Percentiles rank a stretch among this genome's conserved stretches.
Evolutionary conservation across 2,329 filamentous ascomycete species (phyloP).

Genomic region (Geosmithia morbida): DNA sequence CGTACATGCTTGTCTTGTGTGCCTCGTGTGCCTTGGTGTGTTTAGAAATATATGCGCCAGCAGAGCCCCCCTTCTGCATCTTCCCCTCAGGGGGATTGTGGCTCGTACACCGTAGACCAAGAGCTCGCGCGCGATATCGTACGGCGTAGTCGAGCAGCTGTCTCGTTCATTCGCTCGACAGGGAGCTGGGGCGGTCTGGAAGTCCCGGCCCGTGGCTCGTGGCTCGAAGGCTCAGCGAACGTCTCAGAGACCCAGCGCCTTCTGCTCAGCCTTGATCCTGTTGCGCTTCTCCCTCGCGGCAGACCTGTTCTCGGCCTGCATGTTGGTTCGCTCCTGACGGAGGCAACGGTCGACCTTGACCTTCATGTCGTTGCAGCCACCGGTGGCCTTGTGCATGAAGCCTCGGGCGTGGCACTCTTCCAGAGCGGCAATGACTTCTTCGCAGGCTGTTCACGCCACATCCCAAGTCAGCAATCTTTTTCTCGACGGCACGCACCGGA

Average conservation of each 20-base stretch:
- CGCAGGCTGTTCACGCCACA: slow-evolving; percentile 55
- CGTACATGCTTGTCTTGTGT: neutral
- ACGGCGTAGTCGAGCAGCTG: neutral
- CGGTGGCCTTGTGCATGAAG: slow-evolving; percentile 82
- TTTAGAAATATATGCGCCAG: neutral
- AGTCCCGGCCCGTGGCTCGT: too few relatives aligned
- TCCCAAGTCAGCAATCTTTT: slow-evolving; percentile 7
- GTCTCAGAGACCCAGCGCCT: slow-evolving; percentile 21
- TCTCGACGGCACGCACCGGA: neutral
- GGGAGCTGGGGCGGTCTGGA: too few relatives aligned
- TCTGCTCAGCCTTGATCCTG: slow-evolving; percentile 62
- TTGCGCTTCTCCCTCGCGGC: slow-evolving; percentile 53
- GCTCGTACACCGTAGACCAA: too few relatives aligned
- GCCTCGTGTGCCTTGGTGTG: too few relatives aligned
- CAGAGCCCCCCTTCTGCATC: too few relatives aligned
- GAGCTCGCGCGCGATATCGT: too few relatives aligned
- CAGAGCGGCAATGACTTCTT: slow-evolving; percentile 83
- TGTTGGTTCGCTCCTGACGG: slow-evolving; percentile 63
- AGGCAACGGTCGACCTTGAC: slow-evolving; percentile 74
- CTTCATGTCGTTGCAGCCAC: slow-evolving; percentile 83
- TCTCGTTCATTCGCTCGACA: neutral
- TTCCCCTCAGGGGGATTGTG: too few relatives aligned
- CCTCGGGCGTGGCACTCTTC: slow-evolving; percentile 91
- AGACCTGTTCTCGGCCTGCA: slow-evolving; percentile 60
- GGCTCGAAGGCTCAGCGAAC: too few relatives aligned